These are phyloP conservation scores for Singerocomus inundabilis DNA, from an alignment of 1,284 basidiomycete species.

Conservation along the genomic window DNA sequence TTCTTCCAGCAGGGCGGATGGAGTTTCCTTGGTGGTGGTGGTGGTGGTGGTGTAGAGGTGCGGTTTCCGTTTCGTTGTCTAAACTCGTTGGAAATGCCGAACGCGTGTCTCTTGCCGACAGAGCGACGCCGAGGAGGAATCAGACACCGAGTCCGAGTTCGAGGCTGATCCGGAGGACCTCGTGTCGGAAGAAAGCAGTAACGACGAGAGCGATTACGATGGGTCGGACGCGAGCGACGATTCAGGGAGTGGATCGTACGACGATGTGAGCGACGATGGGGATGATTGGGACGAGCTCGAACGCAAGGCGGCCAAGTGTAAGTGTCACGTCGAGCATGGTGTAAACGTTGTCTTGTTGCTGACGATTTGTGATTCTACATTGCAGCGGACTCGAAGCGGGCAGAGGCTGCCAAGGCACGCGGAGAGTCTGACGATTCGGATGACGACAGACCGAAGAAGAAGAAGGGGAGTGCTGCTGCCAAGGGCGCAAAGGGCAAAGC, in stretches of 20 bases:
- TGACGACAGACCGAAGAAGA: slow-evolving; percentile 68
- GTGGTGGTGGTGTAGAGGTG: slow-evolving; percentile 54
- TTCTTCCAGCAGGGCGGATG: slow-evolving; percentile 98
- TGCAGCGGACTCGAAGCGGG: slow-evolving; percentile 67
- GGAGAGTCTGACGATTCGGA: slow-evolving; percentile 67
- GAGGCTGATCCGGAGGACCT: slow-evolving; percentile 61
- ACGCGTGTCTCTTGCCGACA: slow-evolving; percentile 25
- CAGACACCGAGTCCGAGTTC: slow-evolving; percentile 80
- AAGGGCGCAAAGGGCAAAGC: slow-evolving; percentile 38
- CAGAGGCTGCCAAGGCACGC: slow-evolving; percentile 44
- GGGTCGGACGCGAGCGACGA: slow-evolving; percentile 68
- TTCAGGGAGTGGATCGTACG: slow-evolving; percentile 63
- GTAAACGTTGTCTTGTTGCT: neutral
- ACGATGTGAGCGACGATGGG: slow-evolving; percentile 76
- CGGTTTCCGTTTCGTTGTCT: slow-evolving; percentile 14
- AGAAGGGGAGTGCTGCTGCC: slow-evolving; percentile 41
- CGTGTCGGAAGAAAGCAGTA: slow-evolving; percentile 50
- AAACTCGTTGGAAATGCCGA: neutral
- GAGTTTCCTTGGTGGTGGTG: slow-evolving; percentile 89
- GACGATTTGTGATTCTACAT: neutral
- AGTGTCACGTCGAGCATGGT: slow-evolving; percentile 6
- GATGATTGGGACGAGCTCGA: slow-evolving; percentile 97
- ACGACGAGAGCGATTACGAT: slow-evolving; percentile 55
- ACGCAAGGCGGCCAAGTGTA: slow-evolving; percentile 83
- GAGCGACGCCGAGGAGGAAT: slow-evolving; percentile 69